A percentile compares a stretch with the other conserved stretches of the same genome.
These are phyloP conservation scores for Penicillium crustosum DNA, from an alignment of 2,329 filamentous ascomycete species.

Conservation along the genomic window DNA sequence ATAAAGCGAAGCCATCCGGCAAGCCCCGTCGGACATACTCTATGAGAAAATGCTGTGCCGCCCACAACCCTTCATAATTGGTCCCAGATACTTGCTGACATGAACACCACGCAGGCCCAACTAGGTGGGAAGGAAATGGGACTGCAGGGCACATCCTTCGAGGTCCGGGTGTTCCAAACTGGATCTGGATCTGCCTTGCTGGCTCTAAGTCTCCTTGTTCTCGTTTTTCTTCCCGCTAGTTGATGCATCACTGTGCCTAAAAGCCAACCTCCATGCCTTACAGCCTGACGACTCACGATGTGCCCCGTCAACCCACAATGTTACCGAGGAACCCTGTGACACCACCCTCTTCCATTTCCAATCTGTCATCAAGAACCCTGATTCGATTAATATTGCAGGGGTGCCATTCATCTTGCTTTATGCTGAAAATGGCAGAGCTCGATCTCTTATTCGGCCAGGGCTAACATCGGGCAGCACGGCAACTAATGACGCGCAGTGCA, in stretches of 20 bases:
- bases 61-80: constrained; percentile 18
- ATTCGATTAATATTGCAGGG: neutral
- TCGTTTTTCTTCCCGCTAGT: neutral
- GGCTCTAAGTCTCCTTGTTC: neutral
- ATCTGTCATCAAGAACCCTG: neutral
- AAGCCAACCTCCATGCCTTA: constrained; percentile 21
- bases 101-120: constrained; percentile 10
- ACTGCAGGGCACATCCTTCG: constrained; percentile 15
- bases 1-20: constrained; percentile 11
- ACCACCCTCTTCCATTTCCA: constrained; percentile 18
- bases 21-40: constrained; percentile 16
- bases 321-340: constrained; percentile 22
- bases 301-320: constrained; percentile 20
- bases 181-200: constrained; percentile 1
- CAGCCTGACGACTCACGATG: constrained; percentile 25
- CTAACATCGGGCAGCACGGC: constrained; percentile 21
- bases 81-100: constrained; percentile 22
- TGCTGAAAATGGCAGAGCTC: neutral
- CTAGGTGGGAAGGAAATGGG: constrained; percentile 2
- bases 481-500: constrained; percentile 21
- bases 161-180: constrained; percentile 8
- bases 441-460: constrained; percentile 4
- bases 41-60: constrained; percentile 7
- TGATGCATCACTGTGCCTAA: constrained; percentile 12
- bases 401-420: neutral